Conservation (phyloP, 805 yeast genomes). For the Cyberlindnera euphorbiiphila region DNA sequence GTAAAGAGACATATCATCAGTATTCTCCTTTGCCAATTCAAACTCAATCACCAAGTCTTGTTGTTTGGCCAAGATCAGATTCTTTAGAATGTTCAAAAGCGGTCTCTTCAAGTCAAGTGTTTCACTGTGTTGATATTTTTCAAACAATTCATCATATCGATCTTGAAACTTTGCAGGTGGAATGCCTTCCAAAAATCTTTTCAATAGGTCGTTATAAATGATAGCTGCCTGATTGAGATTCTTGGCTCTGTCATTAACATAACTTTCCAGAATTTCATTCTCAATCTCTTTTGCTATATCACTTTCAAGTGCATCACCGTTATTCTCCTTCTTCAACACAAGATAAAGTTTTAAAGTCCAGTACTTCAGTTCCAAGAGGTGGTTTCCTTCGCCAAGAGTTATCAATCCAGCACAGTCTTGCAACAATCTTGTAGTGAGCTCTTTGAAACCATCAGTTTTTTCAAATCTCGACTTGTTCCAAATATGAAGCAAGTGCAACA, state of each 20-base stretch:
- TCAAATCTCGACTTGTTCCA: slow-evolving; percentile 28
- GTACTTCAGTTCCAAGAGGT: slow-evolving; percentile 40
- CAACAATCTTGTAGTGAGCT: slow-evolving; percentile 35
- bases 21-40: slow-evolving; percentile 44
- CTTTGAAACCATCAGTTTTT: slow-evolving; percentile 33
- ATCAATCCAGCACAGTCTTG: slow-evolving; percentile 44
- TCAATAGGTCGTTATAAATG: slow-evolving; percentile 35
- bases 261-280: slow-evolving; percentile 39
- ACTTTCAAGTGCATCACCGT: slow-evolving; percentile 22
- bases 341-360: slow-evolving; percentile 42
- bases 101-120: slow-evolving; percentile 42
- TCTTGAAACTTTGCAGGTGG: slow-evolving; percentile 32
- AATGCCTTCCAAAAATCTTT: slow-evolving; percentile 29
- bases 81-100: slow-evolving; percentile 36
- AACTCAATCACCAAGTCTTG: slow-evolving; percentile 60
- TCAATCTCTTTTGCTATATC: slow-evolving; percentile 35
- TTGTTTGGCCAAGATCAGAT: slow-evolving; percentile 43
- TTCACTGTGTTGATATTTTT: slow-evolving; percentile 26
- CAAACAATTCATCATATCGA: slow-evolving; percentile 35
- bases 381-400: slow-evolving; percentile 34
- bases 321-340: slow-evolving; percentile 28
- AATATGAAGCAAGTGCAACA: slow-evolving; percentile 42
- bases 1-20: slow-evolving; percentile 21
- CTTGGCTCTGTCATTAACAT: slow-evolving; percentile 28
- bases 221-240: slow-evolving; percentile 30